phyloP scores from a whole-genome alignment of 352 stramenopile genomes.

The Pilasporangium apinafurcum region DNA sequence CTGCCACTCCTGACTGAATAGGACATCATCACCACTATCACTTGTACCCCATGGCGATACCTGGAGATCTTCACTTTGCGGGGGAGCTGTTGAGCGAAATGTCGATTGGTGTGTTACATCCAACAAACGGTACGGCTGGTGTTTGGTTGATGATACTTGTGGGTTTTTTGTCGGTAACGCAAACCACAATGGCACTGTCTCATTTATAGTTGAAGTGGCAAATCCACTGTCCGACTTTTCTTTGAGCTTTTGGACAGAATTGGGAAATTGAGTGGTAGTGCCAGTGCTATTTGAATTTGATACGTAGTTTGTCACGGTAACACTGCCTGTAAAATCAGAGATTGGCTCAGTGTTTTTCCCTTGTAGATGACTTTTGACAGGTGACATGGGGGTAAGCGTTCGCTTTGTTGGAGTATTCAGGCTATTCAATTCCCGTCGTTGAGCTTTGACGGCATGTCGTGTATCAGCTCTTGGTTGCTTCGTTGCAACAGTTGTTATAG shows the following conservation, averaged over 20 bases:
- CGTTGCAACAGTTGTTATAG: too few relatives aligned
- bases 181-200: background rate
- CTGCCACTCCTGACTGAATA: too few relatives aligned
- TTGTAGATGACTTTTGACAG: background rate
- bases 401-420: slow-evolving; percentile 1
- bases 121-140: background rate
- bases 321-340: too few relatives aligned
- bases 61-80: too few relatives aligned
- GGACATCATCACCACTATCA: too few relatives aligned
- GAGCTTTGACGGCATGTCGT: background rate
- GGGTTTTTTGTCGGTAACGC: background rate
- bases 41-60: too few relatives aligned
- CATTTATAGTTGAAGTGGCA: background rate
- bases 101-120: background rate
- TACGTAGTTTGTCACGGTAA: too few relatives aligned
- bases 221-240: background rate
- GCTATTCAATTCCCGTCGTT: background rate
- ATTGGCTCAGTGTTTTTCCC: background rate
- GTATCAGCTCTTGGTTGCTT: background rate
- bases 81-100: background rate
- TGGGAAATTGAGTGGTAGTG: background rate
- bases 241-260: background rate
- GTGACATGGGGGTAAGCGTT: slow-evolving; percentile 5
- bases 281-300: background rate
- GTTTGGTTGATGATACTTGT: background rate